Percentiles rank a stretch among this genome's conserved stretches.
Conservation (phyloP, 768 basidiomycete genomes). For the Mrakia frigida region DNA sequence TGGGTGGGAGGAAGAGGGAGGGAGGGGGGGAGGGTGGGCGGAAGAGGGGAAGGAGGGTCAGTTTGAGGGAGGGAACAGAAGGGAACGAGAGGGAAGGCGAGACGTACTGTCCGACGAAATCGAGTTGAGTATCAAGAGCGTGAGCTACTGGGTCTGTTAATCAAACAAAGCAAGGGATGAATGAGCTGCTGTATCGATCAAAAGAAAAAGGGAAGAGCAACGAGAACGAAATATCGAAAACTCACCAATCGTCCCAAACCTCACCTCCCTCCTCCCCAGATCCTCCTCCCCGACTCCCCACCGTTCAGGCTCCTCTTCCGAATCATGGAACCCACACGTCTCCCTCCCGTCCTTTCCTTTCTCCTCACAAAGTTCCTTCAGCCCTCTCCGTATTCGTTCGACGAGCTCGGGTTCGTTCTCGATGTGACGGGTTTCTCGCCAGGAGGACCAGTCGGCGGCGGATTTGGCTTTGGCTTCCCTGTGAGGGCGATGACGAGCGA, state of each 20-base stretch:
- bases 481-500: constrained; percentile 37
- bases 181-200: background rate
- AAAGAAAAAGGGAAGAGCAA: no score
- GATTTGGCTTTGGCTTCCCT: constrained; percentile 38
- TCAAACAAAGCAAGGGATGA: background rate
- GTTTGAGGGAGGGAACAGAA: background rate
- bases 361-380: constrained; percentile 33
- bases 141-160: constrained; percentile 37
- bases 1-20: no score
- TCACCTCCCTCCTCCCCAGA: constrained; percentile 31
- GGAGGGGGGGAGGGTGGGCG: no score
- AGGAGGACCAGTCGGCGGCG: constrained; percentile 39
- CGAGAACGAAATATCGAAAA: background rate
- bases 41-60: no score
- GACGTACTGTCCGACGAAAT: constrained; percentile 39
- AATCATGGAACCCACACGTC: constrained; percentile 37
- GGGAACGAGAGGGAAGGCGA: background rate
- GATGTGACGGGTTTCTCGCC: constrained; percentile 41
- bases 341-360: background rate
- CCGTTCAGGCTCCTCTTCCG: constrained; percentile 36
- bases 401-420: constrained; percentile 39
- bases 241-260: constrained; percentile 38
- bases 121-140: constrained; percentile 41
- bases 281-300: constrained; percentile 33
- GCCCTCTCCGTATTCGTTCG: constrained; percentile 31